Conservation (phyloP, 2,329 filamentous ascomycete species). For the Meredithiella fracta region DNA sequence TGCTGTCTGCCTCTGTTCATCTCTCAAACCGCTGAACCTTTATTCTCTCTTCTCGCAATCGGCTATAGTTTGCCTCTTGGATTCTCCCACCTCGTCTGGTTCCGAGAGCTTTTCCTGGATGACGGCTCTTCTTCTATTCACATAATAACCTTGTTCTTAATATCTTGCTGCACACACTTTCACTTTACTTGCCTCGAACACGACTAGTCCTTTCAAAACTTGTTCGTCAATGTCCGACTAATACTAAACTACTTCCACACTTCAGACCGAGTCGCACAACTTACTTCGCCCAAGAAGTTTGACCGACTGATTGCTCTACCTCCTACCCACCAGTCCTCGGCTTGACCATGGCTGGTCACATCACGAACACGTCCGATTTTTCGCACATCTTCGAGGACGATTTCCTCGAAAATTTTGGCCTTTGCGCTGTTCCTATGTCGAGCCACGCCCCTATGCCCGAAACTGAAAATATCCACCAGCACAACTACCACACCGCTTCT, state of each 20-base stretch:
- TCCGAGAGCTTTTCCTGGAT: neutral
- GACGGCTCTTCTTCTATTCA: neutral
- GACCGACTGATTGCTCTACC: neutral
- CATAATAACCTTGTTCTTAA: neutral
- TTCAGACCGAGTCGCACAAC: conserved; percentile 11
- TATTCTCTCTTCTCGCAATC: conserved; percentile 4
- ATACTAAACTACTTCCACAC: conserved; percentile 3
- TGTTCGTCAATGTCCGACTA: conserved; percentile 8
- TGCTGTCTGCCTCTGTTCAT: conserved; percentile 3
- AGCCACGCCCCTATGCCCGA: conserved; percentile 41
- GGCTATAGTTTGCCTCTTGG: neutral
- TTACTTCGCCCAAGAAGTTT: neutral
- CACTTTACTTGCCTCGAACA: conserved; percentile 1
- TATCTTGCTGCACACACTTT: neutral
- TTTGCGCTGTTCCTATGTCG: conserved; percentile 28
- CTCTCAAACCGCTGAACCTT: neutral
- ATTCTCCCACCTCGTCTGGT: neutral
- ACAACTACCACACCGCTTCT: neutral
- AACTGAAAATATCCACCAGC: conserved; percentile 16
- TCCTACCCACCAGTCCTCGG: neutral
- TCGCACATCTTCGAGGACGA: conserved; percentile 38
- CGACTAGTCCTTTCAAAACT: neutral
- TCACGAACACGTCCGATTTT: conserved; percentile 18
- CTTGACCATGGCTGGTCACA: conserved; percentile 7
- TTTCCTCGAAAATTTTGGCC: conserved; percentile 24